These are phyloP conservation scores for Xerocomellus amylosporus DNA, from an alignment of 768 basidiomycete species.

Conservation along the genomic window DNA sequence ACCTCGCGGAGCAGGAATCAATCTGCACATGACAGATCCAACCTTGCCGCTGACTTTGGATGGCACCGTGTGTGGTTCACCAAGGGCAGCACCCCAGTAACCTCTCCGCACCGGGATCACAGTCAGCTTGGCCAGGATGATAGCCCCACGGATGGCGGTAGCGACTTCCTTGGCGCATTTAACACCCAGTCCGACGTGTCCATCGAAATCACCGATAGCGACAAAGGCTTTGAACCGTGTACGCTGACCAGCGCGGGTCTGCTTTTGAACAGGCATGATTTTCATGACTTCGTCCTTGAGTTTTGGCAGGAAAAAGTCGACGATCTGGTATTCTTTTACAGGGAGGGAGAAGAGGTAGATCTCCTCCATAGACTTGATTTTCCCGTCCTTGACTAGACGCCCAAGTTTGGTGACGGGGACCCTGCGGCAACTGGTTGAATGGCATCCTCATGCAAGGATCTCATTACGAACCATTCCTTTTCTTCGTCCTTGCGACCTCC, in stretches of 20 bases:
- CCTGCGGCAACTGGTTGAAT: conserved; percentile 45
- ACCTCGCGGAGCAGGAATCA: conserved; percentile 97
- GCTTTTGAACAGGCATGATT: conserved; percentile 99
- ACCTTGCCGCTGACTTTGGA: conserved; percentile 98
- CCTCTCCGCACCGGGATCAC: conserved; percentile 98
- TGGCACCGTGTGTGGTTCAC: conserved; percentile 98
- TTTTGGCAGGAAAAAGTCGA: conserved; percentile 98
- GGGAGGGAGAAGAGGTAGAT: conserved; percentile 99
- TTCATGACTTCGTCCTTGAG: conserved; percentile 99
- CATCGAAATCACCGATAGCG: conserved; percentile 97
- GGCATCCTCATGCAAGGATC: not conserved
- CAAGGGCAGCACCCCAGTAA: conserved; percentile 99
- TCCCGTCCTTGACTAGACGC: conserved; percentile 98
- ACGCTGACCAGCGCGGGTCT: conserved; percentile 98
- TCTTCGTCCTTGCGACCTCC: conserved; percentile 99
- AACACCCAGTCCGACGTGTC: conserved; percentile 98
- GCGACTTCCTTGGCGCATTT: conserved; percentile 99
- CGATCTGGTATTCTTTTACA: conserved; percentile 99
- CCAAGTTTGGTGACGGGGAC: conserved; percentile 98
- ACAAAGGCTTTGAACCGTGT: conserved; percentile 99
- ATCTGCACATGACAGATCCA: conserved; percentile 98
- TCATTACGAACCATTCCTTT: conserved; percentile 86
- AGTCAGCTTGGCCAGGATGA: conserved; percentile 97
- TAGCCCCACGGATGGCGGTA: conserved; percentile 98
- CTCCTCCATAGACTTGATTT: conserved; percentile 99